phyloP scores from a whole-genome alignment of 1,284 basidiomycete genomes.

The Pascua sp. region DNA sequence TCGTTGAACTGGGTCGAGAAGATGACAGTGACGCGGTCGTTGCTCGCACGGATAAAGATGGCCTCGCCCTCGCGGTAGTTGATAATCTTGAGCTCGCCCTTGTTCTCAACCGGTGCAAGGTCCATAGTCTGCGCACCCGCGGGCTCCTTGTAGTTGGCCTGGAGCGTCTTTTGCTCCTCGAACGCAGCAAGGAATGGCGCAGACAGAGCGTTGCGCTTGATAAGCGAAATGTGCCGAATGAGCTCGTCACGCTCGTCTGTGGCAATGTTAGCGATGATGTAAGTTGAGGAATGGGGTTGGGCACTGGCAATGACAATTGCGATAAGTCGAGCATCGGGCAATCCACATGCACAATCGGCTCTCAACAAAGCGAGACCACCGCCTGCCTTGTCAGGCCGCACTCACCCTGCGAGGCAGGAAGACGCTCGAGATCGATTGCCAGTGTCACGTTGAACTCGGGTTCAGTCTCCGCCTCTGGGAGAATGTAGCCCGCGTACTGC shows the following conservation, averaged over 20 bases:
- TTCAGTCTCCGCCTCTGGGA: conserved; percentile 55
- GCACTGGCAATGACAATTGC: background rate
- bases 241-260: conserved; percentile 74
- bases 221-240: conserved; percentile 74
- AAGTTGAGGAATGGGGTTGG: conserved; percentile 7
- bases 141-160: conserved; percentile 53
- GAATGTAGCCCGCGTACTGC: conserved; percentile 73
- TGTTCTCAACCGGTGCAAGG: conserved; percentile 48
- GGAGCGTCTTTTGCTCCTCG: conserved; percentile 77
- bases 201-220: conserved; percentile 92
- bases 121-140: conserved; percentile 51
- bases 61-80: conserved; percentile 96
- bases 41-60: conserved; percentile 88
- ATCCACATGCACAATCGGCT: background rate
- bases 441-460: conserved; percentile 87
- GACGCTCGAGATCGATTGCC: conserved; percentile 77
- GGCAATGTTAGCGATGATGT: background rate
- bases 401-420: conserved; percentile 75
- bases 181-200: conserved; percentile 94
- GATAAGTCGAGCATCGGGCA: background rate
- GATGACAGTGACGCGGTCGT: conserved; percentile 95
- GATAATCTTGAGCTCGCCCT: conserved; percentile 83
- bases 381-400: conserved; percentile 18
- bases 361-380: too few relatives aligned
- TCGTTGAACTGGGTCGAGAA: conserved; percentile 97